Base-by-base conservation (phyloP, 768 basidiomycete species). In the Suillus sp. region DNA sequence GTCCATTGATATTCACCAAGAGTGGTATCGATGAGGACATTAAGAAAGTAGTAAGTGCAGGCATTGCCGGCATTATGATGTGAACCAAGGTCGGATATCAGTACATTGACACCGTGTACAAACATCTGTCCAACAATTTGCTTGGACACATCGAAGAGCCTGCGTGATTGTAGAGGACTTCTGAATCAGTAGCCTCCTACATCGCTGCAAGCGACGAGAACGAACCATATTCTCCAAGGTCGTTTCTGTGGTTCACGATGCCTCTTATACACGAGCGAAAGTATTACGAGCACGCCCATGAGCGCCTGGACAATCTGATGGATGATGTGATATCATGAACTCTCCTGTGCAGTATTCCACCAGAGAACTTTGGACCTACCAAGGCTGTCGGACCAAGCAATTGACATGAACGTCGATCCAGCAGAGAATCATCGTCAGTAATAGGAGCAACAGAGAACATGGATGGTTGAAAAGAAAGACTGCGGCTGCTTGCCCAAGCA, bases 111-210 rank as follows among this genome's bases (percentile, higher is more conserved):
- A 3, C 83, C 84, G 71, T 95, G 93, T 4, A 95, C 86, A 69
- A 92, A 90, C 79, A 90, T 81, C 70, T 92, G 90, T 53, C 93
- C 96, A 16, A 91, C 82, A 60, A 97, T 79, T 79, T 98, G 96
- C 74, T 97, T 97, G 2, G 89, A 90, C 5, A 97, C 91, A 70
- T 97, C 95, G 74, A 92, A 95, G n/a, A 91, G 72, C 94, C 92
- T 94, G 35, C 51, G 20, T 56, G 22, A 40, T 58, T 4, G 18
- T 58, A 60, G 32, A 43, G 34, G 37, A 42, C 45, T 67, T 55
- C 32, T 8, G 32, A 34, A 8, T 34, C 18, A 57, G 45, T 30
- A 27, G 22, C 62, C 58, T 70, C 51, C 68, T 55, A 42, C 16
- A 54, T 43, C 47, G 56, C 11, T 30, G 48, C 27, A 20, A 32